These are phyloP conservation scores for Magnolia officinalis DNA, from an alignment of 164 flowering plant genomes.

Conservation along the genomic window DNA sequence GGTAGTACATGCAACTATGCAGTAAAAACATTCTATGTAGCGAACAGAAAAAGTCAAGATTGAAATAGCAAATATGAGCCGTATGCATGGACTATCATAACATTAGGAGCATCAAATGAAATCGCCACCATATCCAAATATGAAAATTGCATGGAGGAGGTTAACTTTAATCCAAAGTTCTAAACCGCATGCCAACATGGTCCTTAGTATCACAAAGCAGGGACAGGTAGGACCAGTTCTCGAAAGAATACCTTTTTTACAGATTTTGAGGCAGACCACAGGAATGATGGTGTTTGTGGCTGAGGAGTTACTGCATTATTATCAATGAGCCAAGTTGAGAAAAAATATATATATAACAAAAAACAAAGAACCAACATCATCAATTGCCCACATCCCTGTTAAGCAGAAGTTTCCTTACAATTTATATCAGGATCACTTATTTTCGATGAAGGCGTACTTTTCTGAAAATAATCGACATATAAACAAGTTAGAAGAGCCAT, in stretches of 20 bases:
- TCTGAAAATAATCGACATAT: constrained; percentile 32
- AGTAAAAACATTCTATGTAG: too few relatives aligned
- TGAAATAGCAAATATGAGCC: too few relatives aligned
- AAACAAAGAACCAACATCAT: neutral
- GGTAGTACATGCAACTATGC: neutral
- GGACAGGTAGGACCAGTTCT: neutral
- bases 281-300: constrained; percentile 42
- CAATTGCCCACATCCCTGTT: neutral
- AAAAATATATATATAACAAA: neutral
- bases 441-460: constrained; percentile 41
- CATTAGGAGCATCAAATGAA: neutral
- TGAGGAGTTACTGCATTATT: constrained; percentile 43
- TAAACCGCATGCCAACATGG: neutral
- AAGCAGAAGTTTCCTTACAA: constrained; percentile 32
- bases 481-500: neutral
- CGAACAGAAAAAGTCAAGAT: too few relatives aligned
- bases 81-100: neutral
- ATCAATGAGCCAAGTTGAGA: constrained; percentile 10
- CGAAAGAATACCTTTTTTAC: constrained; percentile 57
- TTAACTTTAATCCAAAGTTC: neutral
- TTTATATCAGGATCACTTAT: constrained; percentile 41
- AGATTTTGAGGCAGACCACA: constrained; percentile 83
- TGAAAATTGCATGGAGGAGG: neutral
- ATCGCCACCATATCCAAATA: neutral
- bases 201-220: neutral